Percentiles rank a stretch among this genome's conserved stretches.
Conservation (phyloP, 345 rosid genomes). For the Durio zibethinus region DNA sequence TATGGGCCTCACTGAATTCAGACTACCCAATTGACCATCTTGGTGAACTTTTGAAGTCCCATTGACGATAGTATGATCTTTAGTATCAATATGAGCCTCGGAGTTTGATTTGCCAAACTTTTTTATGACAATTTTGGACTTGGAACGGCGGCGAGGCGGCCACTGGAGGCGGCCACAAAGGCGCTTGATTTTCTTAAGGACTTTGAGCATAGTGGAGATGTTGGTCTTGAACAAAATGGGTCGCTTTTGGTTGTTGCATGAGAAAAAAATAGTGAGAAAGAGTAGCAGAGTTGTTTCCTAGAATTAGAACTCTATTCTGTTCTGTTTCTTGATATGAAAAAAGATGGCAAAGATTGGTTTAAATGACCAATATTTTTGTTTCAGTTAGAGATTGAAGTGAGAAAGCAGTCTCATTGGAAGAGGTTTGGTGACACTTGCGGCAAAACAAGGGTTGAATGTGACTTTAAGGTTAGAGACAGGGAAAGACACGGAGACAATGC, state of each 20-base stretch:
- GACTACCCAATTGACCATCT: conserved; percentile 28
- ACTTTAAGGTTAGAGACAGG: conserved; percentile 1
- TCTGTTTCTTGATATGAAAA: background rate
- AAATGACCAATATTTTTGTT: background rate
- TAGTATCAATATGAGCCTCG: conserved; percentile 18
- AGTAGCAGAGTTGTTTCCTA: conserved; percentile 22
- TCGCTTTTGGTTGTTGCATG: conserved; percentile 18
- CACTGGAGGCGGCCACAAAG: conserved; percentile 64
- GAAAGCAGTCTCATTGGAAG: conserved; percentile 29
- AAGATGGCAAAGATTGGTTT: background rate
- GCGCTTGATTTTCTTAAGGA: conserved; percentile 45
- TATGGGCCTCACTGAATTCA: conserved; percentile 40
- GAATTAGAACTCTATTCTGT: conserved; percentile 3
- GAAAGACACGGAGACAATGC: no score
- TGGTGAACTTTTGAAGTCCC: conserved; percentile 46
- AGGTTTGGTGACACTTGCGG: conserved; percentile 41
- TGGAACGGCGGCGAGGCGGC: conserved; percentile 51
- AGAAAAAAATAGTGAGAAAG: background rate
- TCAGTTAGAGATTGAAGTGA: background rate
- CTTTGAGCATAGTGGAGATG: conserved; percentile 46
- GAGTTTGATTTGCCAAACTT: conserved; percentile 34
- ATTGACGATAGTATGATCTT: conserved; percentile 6
- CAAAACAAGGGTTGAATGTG: background rate
- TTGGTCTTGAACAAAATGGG: conserved; percentile 15
- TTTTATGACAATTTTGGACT: conserved; percentile 44